Base-by-base conservation (phyloP, 2,329 filamentous ascomycete genomes). In the Penicillium nordicum region DNA sequence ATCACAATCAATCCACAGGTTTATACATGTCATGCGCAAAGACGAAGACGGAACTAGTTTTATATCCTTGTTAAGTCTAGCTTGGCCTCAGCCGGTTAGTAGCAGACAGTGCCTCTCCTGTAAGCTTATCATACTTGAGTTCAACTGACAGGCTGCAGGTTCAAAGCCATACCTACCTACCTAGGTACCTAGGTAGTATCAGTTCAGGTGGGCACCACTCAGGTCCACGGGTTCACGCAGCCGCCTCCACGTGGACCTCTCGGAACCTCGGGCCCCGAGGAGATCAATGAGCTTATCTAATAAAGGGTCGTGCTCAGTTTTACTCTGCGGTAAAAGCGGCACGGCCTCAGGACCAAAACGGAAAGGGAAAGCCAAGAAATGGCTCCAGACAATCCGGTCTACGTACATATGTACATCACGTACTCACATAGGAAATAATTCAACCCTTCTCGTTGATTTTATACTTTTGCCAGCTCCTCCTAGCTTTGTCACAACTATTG, bases 401-500 rank as follows among this genome's bases (percentile, higher is more conserved):
- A 21, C n/a, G n/a, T 46, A 45, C 12, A 9, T 21, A 27, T 14
- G 2, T 44, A 45, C 11, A 9, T 11, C 10, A 29, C 16, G 16
- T 43, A 43, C 41, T 25, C 29, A 18, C 4, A 16, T 50, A 50
- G 34, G 14, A 30, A 41, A 10, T 4, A 54, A 30, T 42, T 14
- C 25, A 55, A 41, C 32, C 5, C 10, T 23, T 10, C 10, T 12
- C 9, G 4, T 43, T 42, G 9, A 16, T 34, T 21, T 7, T 41
- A 42, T 40, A 42, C 2, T 21, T 21, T 11, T 21, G 6, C 29
- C 11, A 51, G 14, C 38, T 25, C 23, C 30, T 43, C 34, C 8
- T 21, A 18, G 27, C 23, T 27, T 11, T 47, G 55, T 57, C 51
- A 18, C 50, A 47, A 8, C 30, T 42, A 49, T 57, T 45, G 45